Evolutionary conservation across 495 filamentous ascomycete species (phyloP), one percentile per base, ranked within the genome.

Genomic region (Parachaetomium inaequale): DNA sequence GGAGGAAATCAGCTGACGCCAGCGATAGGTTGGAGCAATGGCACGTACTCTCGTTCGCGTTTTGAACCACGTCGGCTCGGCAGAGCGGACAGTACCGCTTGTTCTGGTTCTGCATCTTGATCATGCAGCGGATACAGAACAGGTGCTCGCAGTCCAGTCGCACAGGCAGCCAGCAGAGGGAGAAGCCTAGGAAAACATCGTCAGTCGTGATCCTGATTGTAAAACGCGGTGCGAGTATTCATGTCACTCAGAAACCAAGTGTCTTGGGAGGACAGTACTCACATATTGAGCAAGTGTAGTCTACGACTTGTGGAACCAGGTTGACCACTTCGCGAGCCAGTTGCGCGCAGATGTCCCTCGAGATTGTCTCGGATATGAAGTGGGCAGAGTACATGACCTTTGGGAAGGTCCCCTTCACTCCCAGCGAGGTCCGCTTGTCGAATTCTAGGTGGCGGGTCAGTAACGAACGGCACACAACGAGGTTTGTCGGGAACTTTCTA

Each of bases 281-380:
- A 77, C 89, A 92, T 19, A 92, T 82, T n/a, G 88, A 85, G 64
- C 89, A 92, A 29, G 82, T 77, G 73, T 88, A 89, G 73, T 91
- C 88, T 47, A 87, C 82, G 26, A 90, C 67, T 63, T 88, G 88
- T 14, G 89, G 89, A 17, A 91, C 85, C 46, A 85, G 74, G 14
- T 76, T 76, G 40, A 92, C 74, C 2, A 92, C 78, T 40, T 88
- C 81, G 14, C 79, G 79, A 6, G 82, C 84, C 47, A 92, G 74
- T 63, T 87, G 82, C 32, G 82, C 81, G 73, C 86, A 89, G 42
- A 91, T 75, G 43, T 86, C 82, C 63, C 83, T 87, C 26, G 89
- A 84, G 36, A 90, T 79, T 32, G 72, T 77, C 53, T 76, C 81
- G 4, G 82, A 78, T 63, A 85, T 78, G 59, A 83, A 80, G 38